Percentiles rank a stretch among this genome's conserved stretches.
These are phyloP conservation scores for Cantharellus cinnabarinus DNA, from an alignment of 768 basidiomycete species.

Conservation along the genomic window DNA sequence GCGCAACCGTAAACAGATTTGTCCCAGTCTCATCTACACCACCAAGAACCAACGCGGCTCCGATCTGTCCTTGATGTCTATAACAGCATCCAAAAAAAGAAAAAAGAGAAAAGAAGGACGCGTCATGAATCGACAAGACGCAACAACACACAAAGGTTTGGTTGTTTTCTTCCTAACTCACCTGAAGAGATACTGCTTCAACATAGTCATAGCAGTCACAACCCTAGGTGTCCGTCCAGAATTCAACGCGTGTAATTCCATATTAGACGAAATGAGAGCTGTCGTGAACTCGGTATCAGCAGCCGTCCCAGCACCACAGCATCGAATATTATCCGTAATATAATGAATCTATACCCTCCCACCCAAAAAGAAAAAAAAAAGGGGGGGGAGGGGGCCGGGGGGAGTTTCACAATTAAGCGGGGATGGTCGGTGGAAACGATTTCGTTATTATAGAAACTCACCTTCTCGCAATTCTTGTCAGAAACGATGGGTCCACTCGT, in stretches of 20 bases:
- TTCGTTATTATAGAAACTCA: conserved; percentile 16
- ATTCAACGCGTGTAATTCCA: conserved; percentile 78
- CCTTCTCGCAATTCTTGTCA: conserved; percentile 99
- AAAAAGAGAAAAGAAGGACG: too few species aligned
- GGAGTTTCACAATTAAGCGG: neutral
- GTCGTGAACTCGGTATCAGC: conserved; percentile 95
- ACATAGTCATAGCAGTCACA: conserved; percentile 97
- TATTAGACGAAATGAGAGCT: conserved; percentile 86
- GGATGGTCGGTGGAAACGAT: neutral
- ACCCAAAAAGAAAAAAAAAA: neutral
- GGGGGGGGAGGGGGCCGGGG: neutral
- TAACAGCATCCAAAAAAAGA: neutral
- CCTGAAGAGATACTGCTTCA: conserved; percentile 89
- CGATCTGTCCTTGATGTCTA: conserved; percentile 85
- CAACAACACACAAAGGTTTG: neutral
- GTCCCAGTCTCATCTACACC: conserved; percentile 90
- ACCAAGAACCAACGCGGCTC: conserved; percentile 88
- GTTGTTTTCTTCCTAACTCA: conserved; percentile 16
- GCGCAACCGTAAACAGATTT: conserved; percentile 87
- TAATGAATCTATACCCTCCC: conserved; percentile 70
- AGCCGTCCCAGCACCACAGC: conserved; percentile 98
- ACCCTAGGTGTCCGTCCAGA: conserved; percentile 84
- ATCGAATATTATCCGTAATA: conserved; percentile 85
- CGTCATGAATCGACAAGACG: neutral
- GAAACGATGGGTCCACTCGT: conserved; percentile 89